These are phyloP conservation scores for Calonectria naviculata DNA, from an alignment of 2,329 filamentous ascomycete genomes.

Conservation along the genomic window DNA sequence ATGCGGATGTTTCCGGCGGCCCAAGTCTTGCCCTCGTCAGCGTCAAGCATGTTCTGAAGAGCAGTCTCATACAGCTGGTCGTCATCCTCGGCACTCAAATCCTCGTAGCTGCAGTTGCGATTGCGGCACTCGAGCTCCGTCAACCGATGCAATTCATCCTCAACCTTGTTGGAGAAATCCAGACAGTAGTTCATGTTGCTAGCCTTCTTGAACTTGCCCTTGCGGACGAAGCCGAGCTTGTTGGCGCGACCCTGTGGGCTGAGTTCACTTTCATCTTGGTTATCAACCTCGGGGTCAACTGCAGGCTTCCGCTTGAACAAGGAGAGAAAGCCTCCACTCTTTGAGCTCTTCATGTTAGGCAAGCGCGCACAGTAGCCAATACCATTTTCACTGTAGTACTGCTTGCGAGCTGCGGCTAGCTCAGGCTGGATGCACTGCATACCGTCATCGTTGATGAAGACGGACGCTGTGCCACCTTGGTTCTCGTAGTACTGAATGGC, in stretches of 20 bases:
- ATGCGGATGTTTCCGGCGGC: constrained; percentile 67
- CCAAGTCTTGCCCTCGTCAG: constrained; percentile 64
- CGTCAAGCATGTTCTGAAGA: constrained; percentile 57
- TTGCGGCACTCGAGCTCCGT: constrained; percentile 31
- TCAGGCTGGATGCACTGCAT: constrained; percentile 69
- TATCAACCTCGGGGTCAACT: constrained; percentile 36
- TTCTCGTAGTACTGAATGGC: constrained; percentile 70
- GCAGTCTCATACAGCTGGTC: constrained; percentile 56
- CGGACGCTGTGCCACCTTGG: constrained; percentile 74
- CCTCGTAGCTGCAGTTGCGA: constrained; percentile 48
- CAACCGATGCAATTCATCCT: constrained; percentile 56
- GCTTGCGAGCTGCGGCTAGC: constrained; percentile 59
- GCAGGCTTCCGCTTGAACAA: constrained; percentile 48
- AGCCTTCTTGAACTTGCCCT: constrained; percentile 73
- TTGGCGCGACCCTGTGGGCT: constrained; percentile 43
- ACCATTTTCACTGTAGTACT: constrained; percentile 68
- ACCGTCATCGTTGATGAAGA: constrained; percentile 77
- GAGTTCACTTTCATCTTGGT: constrained; percentile 54
- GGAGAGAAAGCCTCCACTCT: constrained; percentile 43
- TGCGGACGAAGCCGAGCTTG: constrained; percentile 62
- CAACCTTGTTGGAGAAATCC: constrained; percentile 64
- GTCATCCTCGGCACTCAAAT: constrained; percentile 56
- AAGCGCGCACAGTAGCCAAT: constrained; percentile 68
- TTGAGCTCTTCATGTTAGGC: constrained; percentile 49
- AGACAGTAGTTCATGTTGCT: constrained; percentile 77